These are phyloP conservation scores for Backusella morwellensis DNA, from an alignment of 192 early-diverging fungal genomes.

Conservation along the genomic window DNA sequence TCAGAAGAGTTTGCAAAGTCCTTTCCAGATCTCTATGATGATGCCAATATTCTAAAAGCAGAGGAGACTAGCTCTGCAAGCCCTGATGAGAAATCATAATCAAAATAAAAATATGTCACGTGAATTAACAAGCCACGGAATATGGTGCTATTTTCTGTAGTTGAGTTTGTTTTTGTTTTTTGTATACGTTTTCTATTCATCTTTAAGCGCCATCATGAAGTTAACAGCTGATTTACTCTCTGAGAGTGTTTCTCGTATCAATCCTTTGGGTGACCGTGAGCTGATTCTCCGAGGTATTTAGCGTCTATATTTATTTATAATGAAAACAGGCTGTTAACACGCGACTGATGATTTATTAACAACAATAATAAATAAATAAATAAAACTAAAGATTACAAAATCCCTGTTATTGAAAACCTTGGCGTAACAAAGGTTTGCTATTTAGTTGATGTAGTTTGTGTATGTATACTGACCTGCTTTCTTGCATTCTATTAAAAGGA, in stretches of 20 bases:
- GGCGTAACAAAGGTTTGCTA: conserved; percentile 80
- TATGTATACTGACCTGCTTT: not conserved
- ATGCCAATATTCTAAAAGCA: conserved; percentile 7
- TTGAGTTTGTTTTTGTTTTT: conserved; percentile 3
- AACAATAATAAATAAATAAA: not conserved
- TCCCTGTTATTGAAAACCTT: conserved; percentile 92
- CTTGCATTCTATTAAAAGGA: conserved; percentile 51
- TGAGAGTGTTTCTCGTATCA: conserved; percentile 68
- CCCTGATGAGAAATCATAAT: not conserved
- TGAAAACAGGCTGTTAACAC: not conserved
- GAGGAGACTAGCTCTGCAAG: not conserved
- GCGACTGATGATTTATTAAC: not conserved
- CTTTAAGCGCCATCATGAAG: conserved; percentile 52
- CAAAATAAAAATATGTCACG: conserved; percentile 4
- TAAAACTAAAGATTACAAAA: conserved; percentile 66
- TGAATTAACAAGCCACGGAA: conserved; percentile 2
- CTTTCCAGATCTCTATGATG: conserved; percentile 33
- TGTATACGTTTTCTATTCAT: conserved; percentile 1
- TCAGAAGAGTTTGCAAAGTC: conserved; percentile 30
- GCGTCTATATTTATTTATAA: not conserved
- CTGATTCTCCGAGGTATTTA: conserved; percentile 82
- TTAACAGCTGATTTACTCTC: conserved; percentile 73
- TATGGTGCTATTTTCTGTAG: not conserved
- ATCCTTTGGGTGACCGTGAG: conserved; percentile 88
- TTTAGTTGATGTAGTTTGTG: not conserved